phyloP scores from a whole-genome alignment of 306 rosid genomes.

The Trifolium repens region DNA sequence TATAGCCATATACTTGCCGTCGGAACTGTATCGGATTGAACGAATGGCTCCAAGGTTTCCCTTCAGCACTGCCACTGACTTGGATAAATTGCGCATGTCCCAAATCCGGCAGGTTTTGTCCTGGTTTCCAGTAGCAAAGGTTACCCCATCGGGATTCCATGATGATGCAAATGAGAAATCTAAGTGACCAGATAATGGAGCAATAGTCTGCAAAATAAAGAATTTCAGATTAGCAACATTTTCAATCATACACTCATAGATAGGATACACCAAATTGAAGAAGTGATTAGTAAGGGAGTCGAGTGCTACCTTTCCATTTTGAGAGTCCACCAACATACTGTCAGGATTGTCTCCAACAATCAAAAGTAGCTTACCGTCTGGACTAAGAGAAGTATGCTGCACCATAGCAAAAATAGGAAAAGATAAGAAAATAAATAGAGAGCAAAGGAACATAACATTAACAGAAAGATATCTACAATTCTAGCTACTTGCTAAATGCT shows the following conservation, averaged over 20 bases:
- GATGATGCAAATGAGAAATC: slow-evolving; percentile 89
- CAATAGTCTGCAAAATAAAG: slow-evolving; percentile 54
- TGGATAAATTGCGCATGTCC: slow-evolving; percentile 75
- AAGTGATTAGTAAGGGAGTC: slow-evolving; percentile 3
- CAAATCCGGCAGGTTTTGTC: slow-evolving; percentile 85
- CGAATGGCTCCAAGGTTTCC: slow-evolving; percentile 88
- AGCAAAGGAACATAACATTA: neutral
- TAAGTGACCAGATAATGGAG: slow-evolving; percentile 62
- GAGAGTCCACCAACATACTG: slow-evolving; percentile 76
- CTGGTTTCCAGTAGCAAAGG: slow-evolving; percentile 86
- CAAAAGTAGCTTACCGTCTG: slow-evolving; percentile 66
- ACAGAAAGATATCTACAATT: neutral
- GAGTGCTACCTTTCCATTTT: slow-evolving; percentile 71
- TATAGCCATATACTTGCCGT: slow-evolving; percentile 73
- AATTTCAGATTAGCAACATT: slow-evolving; percentile 21
- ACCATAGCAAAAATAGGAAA: slow-evolving; percentile 17
- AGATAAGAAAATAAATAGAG: slow-evolving; percentile 9
- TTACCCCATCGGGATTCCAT: slow-evolving; percentile 78
- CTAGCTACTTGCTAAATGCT: neutral
- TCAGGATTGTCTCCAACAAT: slow-evolving; percentile 86
- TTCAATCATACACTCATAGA: slow-evolving; percentile 12
- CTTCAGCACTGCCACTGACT: slow-evolving; percentile 72
- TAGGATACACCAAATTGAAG: slow-evolving; percentile 10
- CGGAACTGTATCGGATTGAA: slow-evolving; percentile 66
- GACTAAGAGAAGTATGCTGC: slow-evolving; percentile 82